Evolutionary conservation across 2,329 filamentous ascomycete genomes (phyloP).

Genomic region (Sclerotinia sclerotiorum): DNA sequence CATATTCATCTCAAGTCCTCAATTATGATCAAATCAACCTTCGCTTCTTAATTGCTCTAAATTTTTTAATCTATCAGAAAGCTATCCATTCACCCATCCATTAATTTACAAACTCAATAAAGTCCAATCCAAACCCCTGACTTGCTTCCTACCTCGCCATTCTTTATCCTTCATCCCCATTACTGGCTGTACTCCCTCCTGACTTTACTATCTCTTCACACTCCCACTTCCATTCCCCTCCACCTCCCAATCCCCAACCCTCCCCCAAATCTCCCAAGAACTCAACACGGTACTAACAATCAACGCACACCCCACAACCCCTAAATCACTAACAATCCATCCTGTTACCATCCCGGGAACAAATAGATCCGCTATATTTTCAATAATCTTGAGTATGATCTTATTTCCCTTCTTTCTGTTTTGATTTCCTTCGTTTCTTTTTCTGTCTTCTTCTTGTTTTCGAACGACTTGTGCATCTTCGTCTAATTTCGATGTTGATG

Average conservation of each 20-base stretch:
- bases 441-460: neutral
- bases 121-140: too few species aligned
- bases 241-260: slow-evolving; percentile 32
- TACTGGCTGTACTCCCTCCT: too few species aligned
- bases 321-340: slow-evolving; percentile 55
- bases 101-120: too few species aligned
- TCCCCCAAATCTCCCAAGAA: slow-evolving; percentile 60
- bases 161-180: too few species aligned
- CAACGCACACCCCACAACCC: slow-evolving; percentile 58
- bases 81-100: too few species aligned
- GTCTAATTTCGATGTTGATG: neutral
- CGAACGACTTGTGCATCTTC: neutral
- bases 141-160: too few species aligned
- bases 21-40: too few species aligned
- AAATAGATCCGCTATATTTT: slow-evolving; percentile 61
- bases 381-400: slow-evolving; percentile 43
- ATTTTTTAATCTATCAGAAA: too few species aligned
- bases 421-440: neutral
- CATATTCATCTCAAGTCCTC: too few species aligned
- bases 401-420: neutral
- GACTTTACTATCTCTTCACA: too few species aligned
- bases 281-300: slow-evolving; percentile 62
- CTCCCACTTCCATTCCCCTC: neutral
- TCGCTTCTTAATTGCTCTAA: too few species aligned
- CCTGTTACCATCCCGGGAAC: slow-evolving; percentile 61